phyloP scores from a whole-genome alignment of 495 filamentous ascomycete genomes.

The Trichoderma reesei region DNA sequence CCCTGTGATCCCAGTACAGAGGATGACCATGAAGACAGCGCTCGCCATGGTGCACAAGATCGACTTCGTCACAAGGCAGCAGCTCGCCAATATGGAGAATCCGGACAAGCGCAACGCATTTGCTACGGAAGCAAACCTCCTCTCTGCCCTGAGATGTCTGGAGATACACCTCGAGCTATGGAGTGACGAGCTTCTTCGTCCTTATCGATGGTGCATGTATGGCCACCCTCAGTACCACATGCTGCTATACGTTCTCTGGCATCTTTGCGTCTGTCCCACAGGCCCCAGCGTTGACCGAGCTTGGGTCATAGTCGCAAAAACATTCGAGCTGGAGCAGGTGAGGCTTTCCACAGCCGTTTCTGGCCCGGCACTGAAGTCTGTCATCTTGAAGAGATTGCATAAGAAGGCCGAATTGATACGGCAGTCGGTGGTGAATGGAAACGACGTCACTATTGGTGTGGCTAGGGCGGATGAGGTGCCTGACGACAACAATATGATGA shows the following conservation, averaged over 20 bases:
- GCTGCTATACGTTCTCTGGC: conserved; percentile 14
- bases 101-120: conserved; percentile 1
- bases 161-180: conserved; percentile 6
- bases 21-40: conserved; percentile 5
- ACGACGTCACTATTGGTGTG: background rate
- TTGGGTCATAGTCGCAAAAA: conserved; percentile 9
- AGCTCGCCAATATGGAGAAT: background rate
- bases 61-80: conserved; percentile 11
- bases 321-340: conserved; percentile 9
- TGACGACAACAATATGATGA: background rate
- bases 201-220: conserved; percentile 12
- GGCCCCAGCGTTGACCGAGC: conserved; percentile 11
- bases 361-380: background rate
- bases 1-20: conserved; percentile 13
- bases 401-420: conserved; percentile 1
- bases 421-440: background rate
- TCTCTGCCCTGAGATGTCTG: conserved; percentile 10
- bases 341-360: background rate
- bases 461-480: background rate
- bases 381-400: background rate
- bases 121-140: conserved; percentile 12
- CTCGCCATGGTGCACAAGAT: conserved; percentile 12
- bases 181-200: conserved; percentile 11
- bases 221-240: conserved; percentile 13
- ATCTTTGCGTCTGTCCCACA: conserved; percentile 12